Conservation (phyloP, 2,329 filamentous ascomycete genomes). For the Aureobasidium sp. region DNA sequence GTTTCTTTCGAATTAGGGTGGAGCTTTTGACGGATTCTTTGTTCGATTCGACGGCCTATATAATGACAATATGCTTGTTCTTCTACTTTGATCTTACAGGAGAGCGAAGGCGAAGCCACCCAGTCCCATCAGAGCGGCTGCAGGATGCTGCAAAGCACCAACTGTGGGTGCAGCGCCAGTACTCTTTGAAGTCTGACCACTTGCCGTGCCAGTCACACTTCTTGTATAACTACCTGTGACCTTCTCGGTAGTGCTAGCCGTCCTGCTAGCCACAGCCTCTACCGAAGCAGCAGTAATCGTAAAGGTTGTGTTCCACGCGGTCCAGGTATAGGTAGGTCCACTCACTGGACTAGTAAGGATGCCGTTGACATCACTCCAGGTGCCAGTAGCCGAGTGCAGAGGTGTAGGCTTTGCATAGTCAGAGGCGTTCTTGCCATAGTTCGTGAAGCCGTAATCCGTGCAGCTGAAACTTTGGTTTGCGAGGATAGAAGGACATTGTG, state of each 20-base stretch:
- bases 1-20: too few relatives aligned
- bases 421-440: not conserved
- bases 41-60: not conserved
- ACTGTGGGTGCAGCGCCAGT: not conserved
- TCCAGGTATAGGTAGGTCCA: not conserved
- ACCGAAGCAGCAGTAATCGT: conserved; percentile 1
- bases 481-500: not conserved
- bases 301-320: not conserved
- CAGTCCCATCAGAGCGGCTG: not conserved
- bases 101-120: not conserved
- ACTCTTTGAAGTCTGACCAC: not conserved
- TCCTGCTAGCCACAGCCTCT: not conserved
- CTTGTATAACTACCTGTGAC: not conserved
- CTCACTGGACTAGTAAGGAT: not conserved
- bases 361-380: not conserved
- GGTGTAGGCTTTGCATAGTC: not conserved
- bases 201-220: not conserved
- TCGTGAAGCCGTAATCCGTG: not conserved
- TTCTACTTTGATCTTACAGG: not conserved
- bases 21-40: too few relatives aligned
- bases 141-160: not conserved
- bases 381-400: not conserved
- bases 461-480: not conserved
- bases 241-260: not conserved
- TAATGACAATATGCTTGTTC: not conserved